phyloP scores from a whole-genome alignment of 176 grass and related monocot genomes.

The Zea mays region Zm-B73-REFERENCE-NAM-5.0 NC_050103.1:174706501-174707000 shows the following conservation, averaged over 20 bases:
- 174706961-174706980: slow-evolving; percentile 31
- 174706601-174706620: slow-evolving; percentile 2
- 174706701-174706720: background rate
- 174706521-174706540: background rate
- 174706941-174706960: slow-evolving; percentile 60
- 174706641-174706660: background rate
- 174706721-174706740: slow-evolving; percentile 10
- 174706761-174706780: background rate
- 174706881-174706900: slow-evolving; percentile 60
- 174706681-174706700: background rate
- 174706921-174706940: slow-evolving; percentile 66
- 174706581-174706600: background rate
- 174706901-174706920: slow-evolving; percentile 67
- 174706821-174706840: background rate
- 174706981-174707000: slow-evolving; percentile 56
- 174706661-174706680: background rate
- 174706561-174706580: background rate
- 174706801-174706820: background rate
- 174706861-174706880: background rate
- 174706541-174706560: background rate
- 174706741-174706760: background rate
- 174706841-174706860: background rate
- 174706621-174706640: background rate
- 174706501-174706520: background rate
- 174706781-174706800: background rate